Percentiles rank a stretch among this genome's conserved stretches.
phyloP scores from a whole-genome alignment of 495 filamentous ascomycete genomes.

The Amorphotheca resinae region DNA sequence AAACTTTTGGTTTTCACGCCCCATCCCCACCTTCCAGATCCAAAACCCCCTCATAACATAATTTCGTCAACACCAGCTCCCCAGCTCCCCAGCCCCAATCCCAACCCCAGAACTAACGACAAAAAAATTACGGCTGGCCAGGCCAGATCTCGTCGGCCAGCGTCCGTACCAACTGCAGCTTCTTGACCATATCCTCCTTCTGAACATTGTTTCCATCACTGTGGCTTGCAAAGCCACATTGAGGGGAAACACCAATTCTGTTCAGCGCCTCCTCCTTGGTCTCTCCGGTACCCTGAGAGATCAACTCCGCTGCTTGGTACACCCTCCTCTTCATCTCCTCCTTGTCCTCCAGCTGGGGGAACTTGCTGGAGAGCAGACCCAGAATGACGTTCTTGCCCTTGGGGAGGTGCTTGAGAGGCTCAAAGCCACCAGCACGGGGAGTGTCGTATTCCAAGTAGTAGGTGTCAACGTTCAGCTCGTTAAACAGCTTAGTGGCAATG shows the following conservation, averaged over 20 bases:
- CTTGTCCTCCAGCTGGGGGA: slow-evolving; percentile 60
- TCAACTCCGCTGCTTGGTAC: slow-evolving; percentile 49
- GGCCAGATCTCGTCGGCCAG: slow-evolving; percentile 65
- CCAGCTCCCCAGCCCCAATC: too few relatives aligned
- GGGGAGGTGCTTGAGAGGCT: slow-evolving; percentile 61
- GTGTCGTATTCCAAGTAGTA: slow-evolving; percentile 84
- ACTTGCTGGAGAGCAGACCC: slow-evolving; percentile 63
- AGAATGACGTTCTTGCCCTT: slow-evolving; percentile 64
- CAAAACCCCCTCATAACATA: too few relatives aligned
- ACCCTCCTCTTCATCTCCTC: slow-evolving; percentile 40
- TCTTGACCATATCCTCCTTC: slow-evolving; percentile 55
- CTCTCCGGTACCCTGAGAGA: slow-evolving; percentile 56
- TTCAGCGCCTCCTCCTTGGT: slow-evolving; percentile 52
- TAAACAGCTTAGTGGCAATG: slow-evolving; percentile 70
- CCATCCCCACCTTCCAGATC: too few relatives aligned
- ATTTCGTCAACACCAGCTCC: too few relatives aligned
- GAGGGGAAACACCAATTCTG: slow-evolving; percentile 58
- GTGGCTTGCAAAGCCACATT: slow-evolving; percentile 72
- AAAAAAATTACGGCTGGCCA: slow-evolving; percentile 48
- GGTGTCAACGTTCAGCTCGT: slow-evolving; percentile 59
- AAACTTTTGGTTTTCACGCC: too few relatives aligned
- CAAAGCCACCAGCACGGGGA: slow-evolving; percentile 60
- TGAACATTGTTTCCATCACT: slow-evolving; percentile 53
- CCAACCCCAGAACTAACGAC: too few relatives aligned
- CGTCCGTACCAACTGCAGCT: slow-evolving; percentile 52